Evolutionary conservation across 2,329 filamentous ascomycete genomes (phyloP), one percentile per base, ranked within the genome.

Genomic region (Boeremia lycopersici): DNA sequence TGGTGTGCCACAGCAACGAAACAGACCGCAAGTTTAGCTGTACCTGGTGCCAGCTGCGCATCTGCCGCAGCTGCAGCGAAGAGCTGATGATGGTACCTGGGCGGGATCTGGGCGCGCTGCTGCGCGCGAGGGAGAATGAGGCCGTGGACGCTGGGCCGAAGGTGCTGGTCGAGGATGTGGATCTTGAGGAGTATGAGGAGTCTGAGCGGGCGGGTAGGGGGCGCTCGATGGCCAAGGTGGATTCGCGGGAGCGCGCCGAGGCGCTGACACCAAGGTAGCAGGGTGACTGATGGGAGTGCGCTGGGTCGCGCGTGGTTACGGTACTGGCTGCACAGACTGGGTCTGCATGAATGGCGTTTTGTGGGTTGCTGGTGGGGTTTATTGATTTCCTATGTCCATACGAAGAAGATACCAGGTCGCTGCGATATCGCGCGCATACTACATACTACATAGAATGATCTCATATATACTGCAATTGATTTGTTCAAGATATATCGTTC

Each of bases 31-130:
- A 65, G 51, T 74, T 70, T 66, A 57, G 59, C n/a, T 77, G 74
- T 42, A 62, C 64, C 13, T 75, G 72, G 71, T 77, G 74, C 47
- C 69, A 68, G 50, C 50, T 77, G 55, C 41, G 72, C 8, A 63
- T 77, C 15, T 77, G 74, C 49, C 30, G 57, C 5, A 43, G 6
- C 2, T 76, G 74, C 30, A 64, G 66, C 11, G 57, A 60, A 7
- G 67, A 67, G 35, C 52, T 76, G 35, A 45, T 47, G 25, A 51
- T 43, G 28, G 43, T 62, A 29, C 60, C 64, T 4, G 61, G 62
- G 1, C n/a, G 65, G 34, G 48, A 67, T 47, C 28, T 74, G 52
- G 49, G 45, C 6, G 29, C 17, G 10, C 41, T 71, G 49, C 2
- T 72, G 26, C 43, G 64, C 52, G 63, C 34, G 46, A 42, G 19